Percentiles rank a stretch among this genome's conserved stretches.
phyloP scores from a whole-genome alignment of 768 basidiomycete genomes.

The Phylloporus sp. region DNA sequence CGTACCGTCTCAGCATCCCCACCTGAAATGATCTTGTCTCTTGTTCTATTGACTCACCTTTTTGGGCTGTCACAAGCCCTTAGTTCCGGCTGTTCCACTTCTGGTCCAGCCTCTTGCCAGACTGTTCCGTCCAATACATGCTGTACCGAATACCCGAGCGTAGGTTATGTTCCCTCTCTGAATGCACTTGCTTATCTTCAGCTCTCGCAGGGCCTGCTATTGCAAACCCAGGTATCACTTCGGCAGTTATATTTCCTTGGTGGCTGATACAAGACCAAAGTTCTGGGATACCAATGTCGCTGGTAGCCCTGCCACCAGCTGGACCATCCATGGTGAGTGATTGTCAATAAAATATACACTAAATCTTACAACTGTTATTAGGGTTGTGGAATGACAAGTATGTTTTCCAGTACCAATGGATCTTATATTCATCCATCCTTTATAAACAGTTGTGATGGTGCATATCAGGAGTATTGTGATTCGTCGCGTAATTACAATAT shows the following conservation, averaged over 20 bases:
- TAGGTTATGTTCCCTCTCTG: constrained; percentile 30
- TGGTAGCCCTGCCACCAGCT: constrained; percentile 61
- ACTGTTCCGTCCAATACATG: constrained; percentile 46
- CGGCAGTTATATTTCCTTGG: neutral
- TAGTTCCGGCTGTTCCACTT: constrained; percentile 52
- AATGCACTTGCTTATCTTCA: neutral
- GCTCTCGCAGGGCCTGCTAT: constrained; percentile 48
- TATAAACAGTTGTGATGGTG: constrained; percentile 50
- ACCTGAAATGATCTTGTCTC: constrained; percentile 7
- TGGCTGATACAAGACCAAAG: constrained; percentile 31
- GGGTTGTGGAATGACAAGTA: constrained; percentile 69
- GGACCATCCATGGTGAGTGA: constrained; percentile 73
- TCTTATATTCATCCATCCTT: neutral
- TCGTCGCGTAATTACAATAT: constrained; percentile 45
- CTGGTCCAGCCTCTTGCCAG: constrained; percentile 51
- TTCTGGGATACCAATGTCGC: constrained; percentile 70
- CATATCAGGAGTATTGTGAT: constrained; percentile 35
- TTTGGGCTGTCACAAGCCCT: constrained; percentile 22
- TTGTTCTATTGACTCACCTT: constrained; percentile 21
- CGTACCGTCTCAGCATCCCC: neutral
- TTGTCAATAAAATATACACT: neutral
- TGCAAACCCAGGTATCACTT: constrained; percentile 48
- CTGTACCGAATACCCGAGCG: constrained; percentile 66
- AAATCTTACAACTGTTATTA: constrained; percentile 19
- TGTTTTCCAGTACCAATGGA: constrained; percentile 12